These are phyloP conservation scores for Pterula multifida DNA, from an alignment of 1,284 basidiomycete species.

Conservation along the genomic window DNA sequence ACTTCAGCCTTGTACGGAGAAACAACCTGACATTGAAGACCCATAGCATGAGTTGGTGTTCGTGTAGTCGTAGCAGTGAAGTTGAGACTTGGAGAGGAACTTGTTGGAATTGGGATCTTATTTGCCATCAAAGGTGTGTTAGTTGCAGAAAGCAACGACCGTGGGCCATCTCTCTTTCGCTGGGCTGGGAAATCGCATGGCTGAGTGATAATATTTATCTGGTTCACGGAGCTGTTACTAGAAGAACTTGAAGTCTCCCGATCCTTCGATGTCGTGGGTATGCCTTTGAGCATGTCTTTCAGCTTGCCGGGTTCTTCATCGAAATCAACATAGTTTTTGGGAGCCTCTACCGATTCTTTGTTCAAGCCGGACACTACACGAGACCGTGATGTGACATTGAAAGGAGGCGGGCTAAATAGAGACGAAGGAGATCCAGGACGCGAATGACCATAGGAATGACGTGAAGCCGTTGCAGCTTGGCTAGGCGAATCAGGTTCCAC, in stretches of 20 bases:
- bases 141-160: conserved; percentile 30
- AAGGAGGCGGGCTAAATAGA: not conserved
- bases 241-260: conserved; percentile 10
- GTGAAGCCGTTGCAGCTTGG: not conserved
- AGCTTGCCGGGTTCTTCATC: conserved; percentile 67
- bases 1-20: not conserved
- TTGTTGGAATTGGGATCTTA: conserved; percentile 29
- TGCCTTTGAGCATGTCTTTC: conserved; percentile 55
- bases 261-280: conserved; percentile 29
- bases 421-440: not conserved
- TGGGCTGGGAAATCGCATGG: conserved; percentile 10
- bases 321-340: conserved; percentile 65
- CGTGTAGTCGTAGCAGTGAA: not conserved
- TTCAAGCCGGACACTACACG: conserved; percentile 58
- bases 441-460: not conserved
- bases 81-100: conserved; percentile 22
- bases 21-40: not conserved
- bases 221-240: not conserved
- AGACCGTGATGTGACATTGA: conserved; percentile 26
- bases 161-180: conserved; percentile 22
- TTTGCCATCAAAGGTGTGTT: conserved; percentile 28
- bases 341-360: conserved; percentile 53
- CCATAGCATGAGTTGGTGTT: not conserved
- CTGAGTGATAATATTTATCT: conserved; percentile 13
- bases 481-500: not conserved